Conservation (phyloP, 768 basidiomycete species). For the Rhodosporidiobolus odoratus region DNA sequence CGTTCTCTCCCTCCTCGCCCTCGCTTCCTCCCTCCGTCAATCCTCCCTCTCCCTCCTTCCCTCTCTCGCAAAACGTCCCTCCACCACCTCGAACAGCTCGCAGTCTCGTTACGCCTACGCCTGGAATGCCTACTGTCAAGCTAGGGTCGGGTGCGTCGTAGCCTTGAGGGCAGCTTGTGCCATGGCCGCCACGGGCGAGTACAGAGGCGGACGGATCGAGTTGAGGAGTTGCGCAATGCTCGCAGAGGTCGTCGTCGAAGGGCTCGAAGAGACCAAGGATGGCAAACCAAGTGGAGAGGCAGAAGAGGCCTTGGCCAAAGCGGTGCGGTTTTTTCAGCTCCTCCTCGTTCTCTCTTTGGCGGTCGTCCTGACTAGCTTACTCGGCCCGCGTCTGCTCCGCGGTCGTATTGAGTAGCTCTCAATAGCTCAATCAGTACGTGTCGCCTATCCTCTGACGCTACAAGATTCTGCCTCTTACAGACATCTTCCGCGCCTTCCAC, state of each 20-base stretch:
- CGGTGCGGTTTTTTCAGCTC: background rate
- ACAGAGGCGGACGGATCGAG: slow-evolving; percentile 13
- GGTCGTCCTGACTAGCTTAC: background rate
- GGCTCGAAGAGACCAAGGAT: background rate
- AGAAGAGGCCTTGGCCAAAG: background rate
- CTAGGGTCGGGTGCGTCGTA: background rate
- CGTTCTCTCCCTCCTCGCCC: slow-evolving; percentile 11
- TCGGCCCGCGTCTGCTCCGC: background rate
- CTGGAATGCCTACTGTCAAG: slow-evolving; percentile 1
- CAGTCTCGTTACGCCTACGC: slow-evolving; percentile 5
- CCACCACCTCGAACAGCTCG: background rate
- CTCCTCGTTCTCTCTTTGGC: background rate
- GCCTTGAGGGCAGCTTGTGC: background rate
- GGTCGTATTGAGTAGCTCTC: background rate
- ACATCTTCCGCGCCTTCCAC: background rate
- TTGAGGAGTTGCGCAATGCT: slow-evolving; percentile 8
- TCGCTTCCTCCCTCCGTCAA: slow-evolving; percentile 8
- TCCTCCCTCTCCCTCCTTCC: slow-evolving; percentile 10
- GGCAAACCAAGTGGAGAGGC: background rate
- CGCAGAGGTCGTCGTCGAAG: slow-evolving; percentile 4
- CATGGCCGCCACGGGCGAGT: background rate
- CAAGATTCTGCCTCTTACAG: background rate
- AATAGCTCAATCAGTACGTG: slow-evolving; percentile 16
- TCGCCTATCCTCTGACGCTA: background rate
- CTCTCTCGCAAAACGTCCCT: slow-evolving; percentile 9